Conservation (phyloP, 2,329 filamentous ascomycete genomes). For the Sphaerostilbella broomeana region DNA sequence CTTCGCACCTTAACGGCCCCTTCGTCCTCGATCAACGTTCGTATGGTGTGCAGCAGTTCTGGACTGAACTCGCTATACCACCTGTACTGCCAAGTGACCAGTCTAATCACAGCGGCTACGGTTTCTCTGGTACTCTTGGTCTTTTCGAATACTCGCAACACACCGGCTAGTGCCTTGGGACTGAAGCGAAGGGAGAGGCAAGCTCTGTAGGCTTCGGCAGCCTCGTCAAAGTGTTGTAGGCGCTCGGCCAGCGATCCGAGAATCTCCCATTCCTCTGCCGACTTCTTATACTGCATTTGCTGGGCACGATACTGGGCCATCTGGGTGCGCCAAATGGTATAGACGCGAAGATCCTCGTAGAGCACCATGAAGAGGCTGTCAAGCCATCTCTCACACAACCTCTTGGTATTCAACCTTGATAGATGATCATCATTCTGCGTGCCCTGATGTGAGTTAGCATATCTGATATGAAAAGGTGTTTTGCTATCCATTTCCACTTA, state of each 20-base stretch:
- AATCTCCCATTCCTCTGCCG: constrained; percentile 96
- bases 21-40: constrained; percentile 93
- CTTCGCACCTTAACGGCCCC: constrained; percentile 95
- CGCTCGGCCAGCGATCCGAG: constrained; percentile 87
- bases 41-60: constrained; percentile 77
- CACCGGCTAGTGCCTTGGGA: constrained; percentile 82
- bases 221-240: constrained; percentile 86
- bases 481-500: constrained; percentile 30
- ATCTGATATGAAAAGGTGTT: not conserved
- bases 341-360: constrained; percentile 94
- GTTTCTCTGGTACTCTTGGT: constrained; percentile 73
- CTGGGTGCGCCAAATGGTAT: constrained; percentile 98
- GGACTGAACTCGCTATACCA: constrained; percentile 99
- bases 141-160: constrained; percentile 72
- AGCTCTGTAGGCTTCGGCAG: constrained; percentile 84
- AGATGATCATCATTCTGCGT: constrained; percentile 65
- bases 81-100: constrained; percentile 96
- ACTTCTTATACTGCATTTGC: constrained; percentile 93
- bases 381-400: constrained; percentile 93
- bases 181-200: constrained; percentile 86
- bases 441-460: constrained; percentile 37
- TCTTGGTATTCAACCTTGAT: constrained; percentile 92
- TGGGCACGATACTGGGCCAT: constrained; percentile 94
- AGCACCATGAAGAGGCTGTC: constrained; percentile 99
- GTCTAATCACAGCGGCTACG: constrained; percentile 75